phyloP scores from a whole-genome alignment of 2,329 filamentous ascomycete species.

The Teratosphaeriaceae sp. region DNA sequence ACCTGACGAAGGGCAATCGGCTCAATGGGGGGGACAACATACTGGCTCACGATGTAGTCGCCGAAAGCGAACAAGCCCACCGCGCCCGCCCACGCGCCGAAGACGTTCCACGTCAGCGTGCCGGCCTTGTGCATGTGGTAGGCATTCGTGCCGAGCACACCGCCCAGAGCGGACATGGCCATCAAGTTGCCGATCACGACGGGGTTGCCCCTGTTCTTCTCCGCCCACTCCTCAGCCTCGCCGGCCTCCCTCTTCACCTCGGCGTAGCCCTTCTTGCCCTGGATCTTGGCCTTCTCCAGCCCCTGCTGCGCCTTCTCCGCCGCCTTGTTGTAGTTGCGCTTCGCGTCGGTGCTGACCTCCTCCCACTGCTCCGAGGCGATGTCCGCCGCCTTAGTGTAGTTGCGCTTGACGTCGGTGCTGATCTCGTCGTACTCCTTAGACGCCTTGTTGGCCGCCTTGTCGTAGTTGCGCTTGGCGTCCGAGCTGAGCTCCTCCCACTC shows the following conservation, averaged over 20 bases:
- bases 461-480: conserved; percentile 30
- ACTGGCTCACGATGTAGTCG: conserved; percentile 52
- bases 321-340: conserved; percentile 13
- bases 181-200: conserved; percentile 49
- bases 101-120: conserved; percentile 51
- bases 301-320: conserved; percentile 45
- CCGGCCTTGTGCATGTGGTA: conserved; percentile 50
- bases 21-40: too few relatives aligned
- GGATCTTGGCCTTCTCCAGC: conserved; percentile 27
- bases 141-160: conserved; percentile 46
- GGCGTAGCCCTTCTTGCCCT: conserved; percentile 29
- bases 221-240: conserved; percentile 28
- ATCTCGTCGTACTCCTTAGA: conserved; percentile 27
- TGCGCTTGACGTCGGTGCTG: too few relatives aligned
- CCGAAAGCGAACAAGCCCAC: conserved; percentile 50
- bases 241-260: conserved; percentile 27
- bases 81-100: conserved; percentile 48
- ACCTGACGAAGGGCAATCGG: too few relatives aligned
- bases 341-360: conserved; percentile 25
- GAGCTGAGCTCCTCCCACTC: conserved; percentile 27
- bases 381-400: conserved; percentile 27
- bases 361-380: conserved; percentile 47
- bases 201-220: conserved; percentile 47
- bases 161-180: conserved; percentile 42
- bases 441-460: too few relatives aligned